Base-by-base conservation (phyloP, 23 red algal genomes). In the Gracilariopsis chorda region DNA sequence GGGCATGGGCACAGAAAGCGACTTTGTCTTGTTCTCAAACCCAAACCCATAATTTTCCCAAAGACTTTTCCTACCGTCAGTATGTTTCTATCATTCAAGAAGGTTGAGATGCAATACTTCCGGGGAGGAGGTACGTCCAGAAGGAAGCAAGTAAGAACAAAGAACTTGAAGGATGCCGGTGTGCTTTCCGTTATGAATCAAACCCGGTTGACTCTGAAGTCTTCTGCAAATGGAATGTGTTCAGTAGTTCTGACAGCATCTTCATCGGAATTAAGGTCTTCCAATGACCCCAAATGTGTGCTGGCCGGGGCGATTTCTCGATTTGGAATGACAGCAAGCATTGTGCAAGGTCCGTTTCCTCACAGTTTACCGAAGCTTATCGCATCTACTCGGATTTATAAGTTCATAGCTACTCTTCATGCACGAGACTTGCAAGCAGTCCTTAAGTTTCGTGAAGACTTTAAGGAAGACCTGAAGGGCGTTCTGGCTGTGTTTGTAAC, bases 221-320 rank as follows among this genome's bases (percentile, higher is more conserved):
- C 85, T 73, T 78, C 68, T 11, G 23, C 70, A 39, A 60, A 65
- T 37, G 65, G 53, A 20, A 57, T 55, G 40, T 76, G 51, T 39
- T 89, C 85, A n/a, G 45, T 89, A 44, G 85, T 89, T 40, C 7
- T 89, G 34, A 89, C 85, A 3, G 70, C 85, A 33, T 73, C 65
- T 3, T 89, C 48, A 47, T 65, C 85, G 34, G 69, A 89, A 34
- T 69, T 89, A 27, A 29, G 52, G 30, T 89, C 85, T 59, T 65
- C 65, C 12, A 89, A 76, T 46, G 72, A 89, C 44, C 65, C 48
- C 14, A 58, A 76, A 17, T 89, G 85, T 32, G 65, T 58, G 40
- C 43, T 89, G 36, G 48, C 34, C 13, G 85, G 85, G 27, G 49
- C 85, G 23, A 77, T 89, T 33, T 29, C 45, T 30, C 65, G 65